Conservation (phyloP, 371 early-diverging fungal species). For the Capillidium heterosporum region DNA sequence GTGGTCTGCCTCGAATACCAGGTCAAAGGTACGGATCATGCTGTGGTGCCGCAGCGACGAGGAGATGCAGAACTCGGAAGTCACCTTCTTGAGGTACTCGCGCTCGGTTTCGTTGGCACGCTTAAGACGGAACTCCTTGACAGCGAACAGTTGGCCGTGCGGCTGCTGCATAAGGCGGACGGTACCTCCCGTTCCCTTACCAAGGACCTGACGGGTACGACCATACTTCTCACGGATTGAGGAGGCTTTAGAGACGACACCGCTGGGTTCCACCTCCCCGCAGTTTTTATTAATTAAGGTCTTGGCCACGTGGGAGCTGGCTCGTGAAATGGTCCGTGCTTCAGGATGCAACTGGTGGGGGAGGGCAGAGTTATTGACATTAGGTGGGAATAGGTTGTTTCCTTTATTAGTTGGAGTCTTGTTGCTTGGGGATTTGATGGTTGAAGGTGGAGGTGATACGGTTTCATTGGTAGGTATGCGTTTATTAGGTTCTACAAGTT, state of each 20-base stretch:
- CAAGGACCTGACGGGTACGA: neutral
- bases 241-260: neutral
- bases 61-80: conserved; percentile 54
- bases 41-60: conserved; percentile 42
- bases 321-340: too few species aligned
- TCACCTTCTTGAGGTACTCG: conserved; percentile 40
- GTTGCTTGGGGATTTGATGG: too few species aligned
- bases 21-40: conserved; percentile 50
- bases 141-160: conserved; percentile 9
- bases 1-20: conserved; percentile 34
- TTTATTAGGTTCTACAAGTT: neutral
- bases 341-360: too few species aligned
- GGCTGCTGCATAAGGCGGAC: neutral
- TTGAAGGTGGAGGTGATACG: neutral
- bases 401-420: neutral
- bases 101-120: conserved; percentile 27
- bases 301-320: too few species aligned
- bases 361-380: neutral
- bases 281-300: too few species aligned
- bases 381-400: neutral
- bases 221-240: neutral
- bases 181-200: neutral
- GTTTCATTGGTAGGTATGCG: neutral
- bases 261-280: too few species aligned
- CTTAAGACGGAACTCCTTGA: conserved; percentile 41